Evolutionary conservation across 148 eudicot species (phyloP), one percentile per base, ranked within the genome.

Genomic region (Vaccinium darrowii): DNA sequence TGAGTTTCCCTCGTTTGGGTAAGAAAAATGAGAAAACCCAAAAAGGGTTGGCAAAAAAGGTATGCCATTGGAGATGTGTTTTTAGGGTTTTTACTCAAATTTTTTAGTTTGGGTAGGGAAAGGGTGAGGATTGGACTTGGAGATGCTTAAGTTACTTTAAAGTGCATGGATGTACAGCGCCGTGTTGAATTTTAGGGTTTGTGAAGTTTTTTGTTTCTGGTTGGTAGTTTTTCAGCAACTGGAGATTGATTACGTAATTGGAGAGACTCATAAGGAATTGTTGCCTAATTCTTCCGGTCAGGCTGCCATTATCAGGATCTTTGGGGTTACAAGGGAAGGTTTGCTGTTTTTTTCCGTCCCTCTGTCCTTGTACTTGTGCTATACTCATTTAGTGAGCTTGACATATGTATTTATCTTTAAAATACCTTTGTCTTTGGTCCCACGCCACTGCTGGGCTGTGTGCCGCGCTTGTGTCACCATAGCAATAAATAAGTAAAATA

Each of bases 301-400:
- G n/a, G 94, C 98, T 80, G 98, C 98, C 13, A 91, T 95, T 87
- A 86, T 97, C 83, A 92, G 98, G 74, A 95, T 97, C 52, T 97
- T 93, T 72, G 99, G 99, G 47, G 99, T 97, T 73, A 94, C 98
- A 23, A 81, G 83, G 63, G 95, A 95, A 95, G 99, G 99, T 96
- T 58, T 16, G 18, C 50, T 76, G 13, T 49, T 25, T 39, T 39
- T 49, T 25, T 39, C 25, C 76, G 8, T 36, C 33, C 43, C 60
- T 53, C 69, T 62, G n/a, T 67, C 73, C 13, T 3, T 67, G 16
- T 67, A 67, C 36, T 25, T 27, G 25, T 23, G 25, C 73, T 23
- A 3, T 67, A 67, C 36, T 67, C 16, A 25, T 25, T 23, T 67
- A 3, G 33, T 67, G 36, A 67, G 11, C 36, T 10, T 10, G 36